These are phyloP conservation scores for Cicer arietinum DNA, from an alignment of 306 rosid genomes.

Conservation along the genomic window DNA sequence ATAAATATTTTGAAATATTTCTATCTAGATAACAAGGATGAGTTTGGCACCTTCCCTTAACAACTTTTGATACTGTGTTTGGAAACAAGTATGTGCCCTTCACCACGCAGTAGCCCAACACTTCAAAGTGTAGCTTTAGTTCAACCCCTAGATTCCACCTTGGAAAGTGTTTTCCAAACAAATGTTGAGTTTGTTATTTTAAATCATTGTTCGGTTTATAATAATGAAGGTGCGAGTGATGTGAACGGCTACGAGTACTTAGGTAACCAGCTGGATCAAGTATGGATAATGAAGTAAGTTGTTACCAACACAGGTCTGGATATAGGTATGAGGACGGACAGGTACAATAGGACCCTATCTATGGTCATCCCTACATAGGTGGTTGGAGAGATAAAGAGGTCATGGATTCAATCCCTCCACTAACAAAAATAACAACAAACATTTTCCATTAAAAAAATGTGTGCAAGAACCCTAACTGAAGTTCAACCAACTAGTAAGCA, in stretches of 20 bases:
- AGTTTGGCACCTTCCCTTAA: background rate
- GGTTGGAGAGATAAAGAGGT: background rate
- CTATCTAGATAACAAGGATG: background rate
- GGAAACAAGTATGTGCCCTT: background rate
- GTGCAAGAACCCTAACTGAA: background rate
- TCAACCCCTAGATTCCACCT: background rate
- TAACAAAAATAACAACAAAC: background rate
- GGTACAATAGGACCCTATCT: background rate
- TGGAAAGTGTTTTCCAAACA: background rate
- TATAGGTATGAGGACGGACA: too few species aligned
- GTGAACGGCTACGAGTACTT: background rate
- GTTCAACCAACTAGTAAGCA: constrained; percentile 31
- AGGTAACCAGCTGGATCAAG: background rate
- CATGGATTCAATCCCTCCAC: background rate
- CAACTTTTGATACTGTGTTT: background rate
- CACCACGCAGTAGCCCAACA: background rate
- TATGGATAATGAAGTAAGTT: background rate
- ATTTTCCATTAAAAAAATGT: background rate
- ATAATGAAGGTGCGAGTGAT: background rate
- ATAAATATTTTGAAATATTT: background rate
- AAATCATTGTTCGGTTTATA: too few species aligned
- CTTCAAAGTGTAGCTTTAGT: background rate
- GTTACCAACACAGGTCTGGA: too few species aligned
- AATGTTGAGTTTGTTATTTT: background rate
- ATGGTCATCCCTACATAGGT: background rate